Evolutionary conservation across 139 green algal species (phyloP), one percentile per base, ranked within the genome.

Genomic region (Micractinium conductrix): DNA sequence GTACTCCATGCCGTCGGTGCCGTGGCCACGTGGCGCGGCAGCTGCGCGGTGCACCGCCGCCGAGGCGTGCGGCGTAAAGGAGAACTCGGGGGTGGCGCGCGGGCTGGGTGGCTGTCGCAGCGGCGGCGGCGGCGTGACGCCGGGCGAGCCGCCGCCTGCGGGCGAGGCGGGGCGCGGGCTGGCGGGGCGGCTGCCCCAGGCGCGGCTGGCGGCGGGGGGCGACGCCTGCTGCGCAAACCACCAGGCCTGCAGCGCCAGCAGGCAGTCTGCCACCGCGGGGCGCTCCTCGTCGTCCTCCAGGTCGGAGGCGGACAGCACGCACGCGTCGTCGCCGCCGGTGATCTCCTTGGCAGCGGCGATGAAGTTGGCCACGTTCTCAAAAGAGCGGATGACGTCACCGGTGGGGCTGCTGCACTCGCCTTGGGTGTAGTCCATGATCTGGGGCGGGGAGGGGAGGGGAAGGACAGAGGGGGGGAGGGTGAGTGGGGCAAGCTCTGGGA

Each of bases 301-400:
- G 74, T 96, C 93, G 3, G 86, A 26, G 0, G 89, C 50, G 9
- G 71, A 85, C 67, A 95, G 93, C n/a, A n/a, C n/a, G 63, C 78
- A 89, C 42, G 55, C 40, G 22, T 81, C 53, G 37, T 53, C 42
- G 38, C 78, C 90, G n/a, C 89, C 83, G 33, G 67, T 69, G 33
- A 67, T 38, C 28, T 24, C 55, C 26, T 70, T 40, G 28, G 28
- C 68, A 17, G 72, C 87, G 0, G 19, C 26, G 0, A 95, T 84
- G 79, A 95, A 96, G 73, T 87, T 87, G 43, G 44, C 65, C 37
- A 94, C 80, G 42, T 95, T 95, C 43, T 93, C 85, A 44, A 86
- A 87, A 28, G 72, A 79, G 60, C 83, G 62, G 43, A 87, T 87
- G 17, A 88, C 67, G 26, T 86, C 78, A 19, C 83, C 83, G 0